A percentile compares a stretch with the other conserved stretches of the same genome.
Conservation (phyloP, 176 grass and related monocot genomes). For the Puccinellia tenuiflora region DNA sequence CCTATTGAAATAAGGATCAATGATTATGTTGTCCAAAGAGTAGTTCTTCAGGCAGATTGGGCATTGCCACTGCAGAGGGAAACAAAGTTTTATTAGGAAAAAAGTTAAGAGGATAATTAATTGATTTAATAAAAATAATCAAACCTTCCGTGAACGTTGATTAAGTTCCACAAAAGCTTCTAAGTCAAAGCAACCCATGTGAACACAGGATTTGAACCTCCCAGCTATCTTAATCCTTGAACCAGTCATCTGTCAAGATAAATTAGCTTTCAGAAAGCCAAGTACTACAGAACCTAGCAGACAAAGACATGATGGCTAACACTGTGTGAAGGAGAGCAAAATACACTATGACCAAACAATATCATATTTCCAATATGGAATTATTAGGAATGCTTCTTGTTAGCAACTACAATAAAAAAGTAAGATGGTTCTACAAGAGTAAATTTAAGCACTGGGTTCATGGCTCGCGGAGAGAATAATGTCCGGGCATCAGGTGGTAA, state of each 20-base stretch:
- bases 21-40: slow-evolving; percentile 67
- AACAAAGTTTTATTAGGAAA: slow-evolving; percentile 1
- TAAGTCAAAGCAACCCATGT: slow-evolving; percentile 96
- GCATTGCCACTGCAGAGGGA: slow-evolving; percentile 85
- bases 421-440: neutral
- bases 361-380: neutral
- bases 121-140: slow-evolving; percentile 16
- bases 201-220: slow-evolving; percentile 82
- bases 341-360: neutral
- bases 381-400: neutral
- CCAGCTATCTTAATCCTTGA: slow-evolving; percentile 84
- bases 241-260: slow-evolving; percentile 70
- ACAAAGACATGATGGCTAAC: neutral
- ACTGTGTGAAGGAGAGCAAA: neutral
- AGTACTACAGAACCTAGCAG: slow-evolving; percentile 7
- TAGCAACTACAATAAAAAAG: neutral
- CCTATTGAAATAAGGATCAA: slow-evolving; percentile 93
- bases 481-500: neutral
- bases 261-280: slow-evolving; percentile 14
- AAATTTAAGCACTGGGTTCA: neutral
- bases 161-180: slow-evolving; percentile 93
- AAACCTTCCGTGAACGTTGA: slow-evolving; percentile 78
- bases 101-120: neutral
- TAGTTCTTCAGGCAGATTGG: slow-evolving; percentile 92
- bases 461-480: neutral